These are phyloP conservation scores for Coemansia sp. DNA, from an alignment of 192 early-diverging fungal species.

Conservation along the genomic window DNA sequence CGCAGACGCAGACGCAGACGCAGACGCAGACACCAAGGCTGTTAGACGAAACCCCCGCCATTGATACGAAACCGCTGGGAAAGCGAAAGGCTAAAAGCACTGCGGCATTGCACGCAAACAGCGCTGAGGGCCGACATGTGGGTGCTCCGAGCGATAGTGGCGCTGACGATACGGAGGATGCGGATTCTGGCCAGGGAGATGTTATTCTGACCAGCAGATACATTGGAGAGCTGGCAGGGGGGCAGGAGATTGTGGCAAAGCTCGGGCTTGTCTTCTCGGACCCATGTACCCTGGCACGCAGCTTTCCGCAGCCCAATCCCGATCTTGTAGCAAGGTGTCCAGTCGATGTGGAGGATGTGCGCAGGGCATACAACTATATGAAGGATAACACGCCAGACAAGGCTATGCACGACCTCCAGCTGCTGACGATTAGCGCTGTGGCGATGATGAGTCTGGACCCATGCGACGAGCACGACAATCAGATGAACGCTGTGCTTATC, in stretches of 20 bases:
- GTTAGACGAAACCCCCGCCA: neutral
- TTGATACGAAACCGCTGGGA: neutral
- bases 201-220: constrained; percentile 26
- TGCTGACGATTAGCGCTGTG: constrained; percentile 27
- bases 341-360: constrained; percentile 43
- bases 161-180: neutral
- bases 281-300: constrained; percentile 47
- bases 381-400: constrained; percentile 11
- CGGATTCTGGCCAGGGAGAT: neutral
- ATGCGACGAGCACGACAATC: constrained; percentile 47
- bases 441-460: constrained; percentile 39
- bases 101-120: neutral
- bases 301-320: constrained; percentile 42
- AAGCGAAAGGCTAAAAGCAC: neutral
- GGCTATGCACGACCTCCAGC: constrained; percentile 28
- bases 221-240: constrained; percentile 20
- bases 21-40: constrained; percentile 16
- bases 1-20: constrained; percentile 15
- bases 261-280: constrained; percentile 40
- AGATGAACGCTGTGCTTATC: constrained; percentile 46
- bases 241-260: constrained; percentile 31
- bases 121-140: neutral
- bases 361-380: constrained; percentile 26
- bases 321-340: constrained; percentile 34
- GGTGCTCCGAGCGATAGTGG: neutral